phyloP scores from a whole-genome alignment of 73 alveolate genomes.

The Stentor coeruleus region DNA sequence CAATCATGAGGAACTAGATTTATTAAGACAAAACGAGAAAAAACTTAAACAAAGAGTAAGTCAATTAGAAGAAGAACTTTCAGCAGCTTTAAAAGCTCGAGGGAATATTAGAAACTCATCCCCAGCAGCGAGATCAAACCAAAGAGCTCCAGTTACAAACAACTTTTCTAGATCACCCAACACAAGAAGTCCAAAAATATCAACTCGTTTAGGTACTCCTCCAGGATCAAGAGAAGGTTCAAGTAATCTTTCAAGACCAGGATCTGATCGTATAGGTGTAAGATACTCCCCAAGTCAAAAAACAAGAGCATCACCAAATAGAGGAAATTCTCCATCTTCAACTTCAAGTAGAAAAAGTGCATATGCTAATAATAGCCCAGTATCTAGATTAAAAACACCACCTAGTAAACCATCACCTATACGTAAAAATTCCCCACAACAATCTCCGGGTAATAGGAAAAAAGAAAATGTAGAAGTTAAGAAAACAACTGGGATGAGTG shows the following conservation, averaged over 20 bases:
- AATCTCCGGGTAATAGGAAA: background rate
- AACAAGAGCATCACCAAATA: constrained; percentile 13
- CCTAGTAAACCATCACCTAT: constrained; percentile 26
- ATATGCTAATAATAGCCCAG: background rate
- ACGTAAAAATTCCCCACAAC: background rate
- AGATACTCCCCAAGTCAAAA: background rate
- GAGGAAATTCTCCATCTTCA: background rate
- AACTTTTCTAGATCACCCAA: constrained; percentile 6
- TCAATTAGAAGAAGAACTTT: constrained; percentile 25
- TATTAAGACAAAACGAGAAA: constrained; percentile 13
- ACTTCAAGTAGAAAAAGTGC: background rate
- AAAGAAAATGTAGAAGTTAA: background rate
- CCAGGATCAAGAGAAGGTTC: background rate
- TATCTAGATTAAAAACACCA: constrained; percentile 1
- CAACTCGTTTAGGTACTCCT: background rate
- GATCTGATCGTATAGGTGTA: constrained; percentile 7
- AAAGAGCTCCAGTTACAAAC: background rate
- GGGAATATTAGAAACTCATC: background rate
- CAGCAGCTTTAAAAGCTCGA: background rate
- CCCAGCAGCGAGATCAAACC: background rate
- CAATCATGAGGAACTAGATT: constrained; percentile 1
- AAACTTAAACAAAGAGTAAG: constrained; percentile 7
- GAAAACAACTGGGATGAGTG: background rate
- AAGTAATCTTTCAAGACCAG: background rate
- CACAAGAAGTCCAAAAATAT: constrained; percentile 20